These are phyloP conservation scores for Acidiella bohemica DNA, from an alignment of 495 filamentous ascomycete species.

Conservation along the genomic window DNA sequence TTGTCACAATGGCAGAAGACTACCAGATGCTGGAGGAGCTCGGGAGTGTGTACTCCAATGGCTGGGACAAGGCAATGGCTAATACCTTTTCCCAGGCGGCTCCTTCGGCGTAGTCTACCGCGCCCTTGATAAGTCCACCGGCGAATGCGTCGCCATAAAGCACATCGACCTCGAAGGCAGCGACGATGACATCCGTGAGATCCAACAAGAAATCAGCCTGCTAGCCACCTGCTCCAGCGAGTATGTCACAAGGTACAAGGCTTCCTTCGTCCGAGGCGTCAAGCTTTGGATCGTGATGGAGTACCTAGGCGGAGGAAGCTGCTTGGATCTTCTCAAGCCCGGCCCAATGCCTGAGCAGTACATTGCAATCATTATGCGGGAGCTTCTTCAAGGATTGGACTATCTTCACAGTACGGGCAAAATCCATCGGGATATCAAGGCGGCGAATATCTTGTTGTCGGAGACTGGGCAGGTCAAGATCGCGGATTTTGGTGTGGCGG, in stretches of 20 bases:
- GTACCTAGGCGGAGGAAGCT: conserved; percentile 86
- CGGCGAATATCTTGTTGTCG: conserved; percentile 38
- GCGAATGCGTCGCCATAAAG: conserved; percentile 84
- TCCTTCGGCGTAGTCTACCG: conserved; percentile 22
- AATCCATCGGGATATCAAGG: conserved; percentile 90
- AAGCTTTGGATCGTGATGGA: conserved; percentile 98
- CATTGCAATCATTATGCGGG: conserved; percentile 83
- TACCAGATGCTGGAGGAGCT: conserved; percentile 89
- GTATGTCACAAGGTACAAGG: conserved; percentile 93
- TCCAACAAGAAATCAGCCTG: conserved; percentile 95
- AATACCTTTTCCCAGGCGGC: conserved; percentile 11
- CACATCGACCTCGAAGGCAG: conserved; percentile 96
- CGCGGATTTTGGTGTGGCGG: conserved; percentile 94
- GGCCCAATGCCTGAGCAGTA: conserved; percentile 86
- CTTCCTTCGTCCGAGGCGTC: conserved; percentile 86
- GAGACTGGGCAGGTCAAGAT: conserved; percentile 88
- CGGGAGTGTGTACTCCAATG: conserved; percentile 53
- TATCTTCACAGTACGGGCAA: conserved; percentile 94
- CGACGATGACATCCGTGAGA: conserved; percentile 97
- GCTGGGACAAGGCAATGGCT: background rate
- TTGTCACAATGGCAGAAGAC: conserved; percentile 52
- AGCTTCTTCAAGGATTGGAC: conserved; percentile 77
- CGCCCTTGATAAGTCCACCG: conserved; percentile 59
- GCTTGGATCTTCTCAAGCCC: conserved; percentile 80
- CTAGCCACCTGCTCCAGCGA: conserved; percentile 85